Evolutionary conservation across 176 grass and related monocot genomes (phyloP), one percentile per base, ranked within the genome.

Genomic region (Cenchrus fungigraminus): DNA sequence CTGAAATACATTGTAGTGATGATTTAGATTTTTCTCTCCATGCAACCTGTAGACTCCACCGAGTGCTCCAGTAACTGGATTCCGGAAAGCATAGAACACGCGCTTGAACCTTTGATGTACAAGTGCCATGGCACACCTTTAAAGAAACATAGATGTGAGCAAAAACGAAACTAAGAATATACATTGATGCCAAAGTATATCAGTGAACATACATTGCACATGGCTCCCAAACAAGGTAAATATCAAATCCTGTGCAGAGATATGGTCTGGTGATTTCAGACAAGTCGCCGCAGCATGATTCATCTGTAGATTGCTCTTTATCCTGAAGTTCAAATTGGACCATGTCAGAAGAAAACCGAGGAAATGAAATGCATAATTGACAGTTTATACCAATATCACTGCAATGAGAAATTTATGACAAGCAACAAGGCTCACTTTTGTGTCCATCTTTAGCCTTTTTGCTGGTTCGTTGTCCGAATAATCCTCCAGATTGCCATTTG

Each of bases 121-220:
- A 51, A 98, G 96, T 43, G 96, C 89, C 93, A 98, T 95, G 11
- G 93, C 93, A 82, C 96, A 98, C 96, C 96, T 98, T 87, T 49
- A 90, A 74, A 82, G 5, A 76, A 65, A 71, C 20, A 65, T 65
- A 52, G 4, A 69, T 32, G 13, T 52, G 49, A 54, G 73, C 47
- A 59, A 77, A 45, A 40, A 40, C 4, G 37, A 40, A 40, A 40
- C 37, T 40, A 72, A 29, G 44, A 85, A 3, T 16, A 45, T 5
- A 45, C 2, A 59, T n/a, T 51, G 44, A 69, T 64, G 31, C 4
- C 9, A 55, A 64, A 66, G 6, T 29, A 40, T 40, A 40, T 59
- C 19, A 10, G 60, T 59, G 3, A 76, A n/a, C 15, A 82, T 15
- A 98, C 96, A 98, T 92, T 78, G 96, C 20, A 22, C 93, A 98